Percentiles rank a stretch among this genome's conserved stretches.
These are phyloP conservation scores for Rhizopogon roseolus DNA, from an alignment of 768 basidiomycete genomes.

Conservation along the genomic window DNA sequence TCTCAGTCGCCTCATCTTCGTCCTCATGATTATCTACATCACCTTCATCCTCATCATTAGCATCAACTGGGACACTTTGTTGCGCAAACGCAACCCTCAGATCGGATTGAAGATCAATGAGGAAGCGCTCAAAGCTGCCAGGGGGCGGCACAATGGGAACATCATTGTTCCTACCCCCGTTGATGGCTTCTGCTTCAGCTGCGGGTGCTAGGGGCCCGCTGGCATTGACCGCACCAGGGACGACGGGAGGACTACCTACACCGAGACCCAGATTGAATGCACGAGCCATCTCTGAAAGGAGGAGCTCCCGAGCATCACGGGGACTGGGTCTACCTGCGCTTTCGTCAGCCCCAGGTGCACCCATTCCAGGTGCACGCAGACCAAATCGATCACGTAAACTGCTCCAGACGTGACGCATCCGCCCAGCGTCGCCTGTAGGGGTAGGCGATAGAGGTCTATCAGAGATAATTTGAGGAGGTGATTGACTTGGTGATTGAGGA, in stretches of 20 bases:
- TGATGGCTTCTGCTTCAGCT: background rate
- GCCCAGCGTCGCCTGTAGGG: constrained; percentile 31
- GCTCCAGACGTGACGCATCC: constrained; percentile 65
- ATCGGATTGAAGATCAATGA: constrained; percentile 74
- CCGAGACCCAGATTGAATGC: constrained; percentile 74
- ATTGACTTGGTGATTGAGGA: constrained; percentile 10
- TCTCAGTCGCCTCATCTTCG: background rate
- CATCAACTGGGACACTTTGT: constrained; percentile 11
- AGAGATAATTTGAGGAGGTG: constrained; percentile 12
- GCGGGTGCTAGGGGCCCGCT: constrained; percentile 4
- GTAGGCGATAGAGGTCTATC: constrained; percentile 37
- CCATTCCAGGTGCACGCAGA: constrained; percentile 30
- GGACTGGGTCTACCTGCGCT: constrained; percentile 8
- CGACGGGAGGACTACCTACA: constrained; percentile 23
- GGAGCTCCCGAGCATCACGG: constrained; percentile 57
- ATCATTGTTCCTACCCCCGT: constrained; percentile 4
- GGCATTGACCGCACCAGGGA: constrained; percentile 10
- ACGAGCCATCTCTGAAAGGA: constrained; percentile 78
- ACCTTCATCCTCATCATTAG: constrained; percentile 9
- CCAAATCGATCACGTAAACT: constrained; percentile 66
- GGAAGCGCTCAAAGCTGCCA: constrained; percentile 77
- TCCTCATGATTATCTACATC: constrained; percentile 12
- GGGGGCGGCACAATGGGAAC: constrained; percentile 36
- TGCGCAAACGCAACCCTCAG: constrained; percentile 58
- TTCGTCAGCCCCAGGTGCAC: constrained; percentile 8